Base-by-base conservation (phyloP, 2,329 filamentous ascomycete species). In the Metarhizium sp. region DNA sequence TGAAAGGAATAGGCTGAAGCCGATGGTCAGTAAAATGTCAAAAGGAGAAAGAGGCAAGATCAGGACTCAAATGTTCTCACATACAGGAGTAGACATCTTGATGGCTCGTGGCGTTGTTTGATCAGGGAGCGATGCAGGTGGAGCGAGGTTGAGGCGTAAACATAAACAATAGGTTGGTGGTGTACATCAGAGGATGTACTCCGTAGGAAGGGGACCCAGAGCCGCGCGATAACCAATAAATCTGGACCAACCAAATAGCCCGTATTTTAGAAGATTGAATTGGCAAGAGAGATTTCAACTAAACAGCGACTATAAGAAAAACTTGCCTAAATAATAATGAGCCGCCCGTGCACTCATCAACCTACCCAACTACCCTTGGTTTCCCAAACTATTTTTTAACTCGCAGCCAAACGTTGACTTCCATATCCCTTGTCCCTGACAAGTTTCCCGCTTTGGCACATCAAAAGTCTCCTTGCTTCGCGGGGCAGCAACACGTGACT, bases 1-100 rank as follows among this genome's bases (percentile, higher is more conserved):
- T 85, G 63, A 85, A 79, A 58, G 88, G 80, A 64, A 95, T 80
- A 58, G 90, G 90, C 88, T 92, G 66, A 40, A 36, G 16, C 10
- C 6, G 18, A 30, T 32, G 6, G 29, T 51, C 42, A 48, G 48
- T 34, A 40, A 6, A 48, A 18, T 36, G 16, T 29, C 42, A 36
- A 32, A 2, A n/a, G 18, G 32, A 14, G 7, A 20, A 45, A 45
- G 42, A 38, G 25, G 18, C 45, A 10, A n/a, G 52, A 18, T 30
- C 8, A 10, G 13, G 8, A 13, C 10, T 25, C 18, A 6, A 34
- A 25, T 5, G 25, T 13, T 42, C 11, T 16, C n/a, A 50, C 62
- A 53, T 67, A 73, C 71, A 61, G 71, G 69, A 63, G 70, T 69
- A 61, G 70, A 66, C 71, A 73, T 73, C 50, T 63, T 69, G 64